Evolutionary conservation across 495 filamentous ascomycete genomes (phyloP), one percentile per base, ranked within the genome.

Genomic region (Lepidopterella palustris): DNA sequence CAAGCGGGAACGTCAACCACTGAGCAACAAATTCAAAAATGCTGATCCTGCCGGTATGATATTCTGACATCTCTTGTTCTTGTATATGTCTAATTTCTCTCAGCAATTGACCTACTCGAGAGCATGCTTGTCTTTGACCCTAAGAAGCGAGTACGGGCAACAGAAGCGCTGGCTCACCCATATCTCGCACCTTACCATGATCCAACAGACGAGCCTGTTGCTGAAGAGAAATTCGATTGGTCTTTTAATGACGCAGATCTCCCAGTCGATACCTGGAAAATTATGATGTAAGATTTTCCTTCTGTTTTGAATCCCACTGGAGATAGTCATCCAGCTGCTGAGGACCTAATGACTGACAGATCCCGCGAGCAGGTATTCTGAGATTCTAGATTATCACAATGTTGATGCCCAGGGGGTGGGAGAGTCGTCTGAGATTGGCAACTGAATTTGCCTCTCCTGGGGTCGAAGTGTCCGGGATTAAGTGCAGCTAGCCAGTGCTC

Each of bases 191-290:
- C 93, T 11, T 98, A 98, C 76, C 93, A 98, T 70, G 93, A 98
- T 69, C 92, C 92, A 13, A 91, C 87, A 18, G 93, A 98, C 70
- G 93, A 98, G 77, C 93, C 93, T 6, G 87, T 89, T 11, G 89
- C 93, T 24, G 89, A 95, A 59, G 92, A 97, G 79, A 97, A 95
- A 77, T 98, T 98, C 68, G 93, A 98, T 71, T 98, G 93, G 93
- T 96, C 91, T n/a, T 98, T 98, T 76, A 98, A 97, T 72, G 92
- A 98, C 71, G 95, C 93, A 31, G 93, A 98, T 76, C 76, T 98
- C 58, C 93, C 93, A 0, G 90, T 97, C 40, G 93, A 98, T 68
- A 96, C 95, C n/a, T 98, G 93, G 93, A 97, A 97, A 76, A 97
- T 98, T 71, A 98, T 97, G 93, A 98, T 98, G 93, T 97, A 80